These are phyloP conservation scores for Trichoderma simmonsii DNA, from an alignment of 2,329 filamentous ascomycete species.

Conservation along the genomic window DNA sequence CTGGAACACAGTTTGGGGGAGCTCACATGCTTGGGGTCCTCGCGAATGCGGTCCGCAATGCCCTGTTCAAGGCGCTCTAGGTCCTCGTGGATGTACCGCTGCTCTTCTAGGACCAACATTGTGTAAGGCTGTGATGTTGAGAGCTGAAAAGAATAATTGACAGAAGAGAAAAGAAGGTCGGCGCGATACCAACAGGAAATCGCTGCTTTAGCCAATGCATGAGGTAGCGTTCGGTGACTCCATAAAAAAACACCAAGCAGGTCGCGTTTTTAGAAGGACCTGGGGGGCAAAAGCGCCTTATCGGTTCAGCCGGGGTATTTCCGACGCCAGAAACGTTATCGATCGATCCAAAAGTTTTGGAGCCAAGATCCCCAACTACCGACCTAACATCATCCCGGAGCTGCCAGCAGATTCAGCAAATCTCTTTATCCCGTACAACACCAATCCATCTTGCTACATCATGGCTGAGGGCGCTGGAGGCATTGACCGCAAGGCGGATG, in stretches of 20 bases:
- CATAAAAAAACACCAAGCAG: slow-evolving; percentile 12
- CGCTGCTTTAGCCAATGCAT: not conserved
- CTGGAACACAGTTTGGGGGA: slow-evolving; percentile 2
- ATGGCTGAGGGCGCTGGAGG: slow-evolving; percentile 80
- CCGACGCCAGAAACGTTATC: slow-evolving; percentile 23
- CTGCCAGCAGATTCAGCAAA: not conserved
- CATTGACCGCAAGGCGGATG: slow-evolving; percentile 89
- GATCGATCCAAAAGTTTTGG: slow-evolving; percentile 29
- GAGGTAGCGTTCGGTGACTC: not conserved
- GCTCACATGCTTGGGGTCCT: slow-evolving; percentile 83
- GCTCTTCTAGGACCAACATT: slow-evolving; percentile 89
- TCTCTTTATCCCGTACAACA: not conserved
- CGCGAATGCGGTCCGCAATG: slow-evolving; percentile 80
- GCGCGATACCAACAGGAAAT: not conserved
- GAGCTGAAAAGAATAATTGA: not conserved
- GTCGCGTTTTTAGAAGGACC: slow-evolving; percentile 13
- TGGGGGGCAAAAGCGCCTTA: slow-evolving; percentile 5
- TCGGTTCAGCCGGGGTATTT: slow-evolving; percentile 30
- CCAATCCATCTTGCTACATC: slow-evolving; percentile 32
- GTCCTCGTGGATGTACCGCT: slow-evolving; percentile 93
- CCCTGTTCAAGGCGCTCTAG: slow-evolving; percentile 93
- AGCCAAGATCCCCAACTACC: not conserved
- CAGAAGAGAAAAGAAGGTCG: not conserved
- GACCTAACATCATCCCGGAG: not conserved
- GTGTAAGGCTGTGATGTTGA: slow-evolving; percentile 20